A percentile compares a stretch with the other conserved stretches of the same genome.
phyloP scores from a whole-genome alignment of 164 flowering plant genomes.

The Sedum album region DNA sequence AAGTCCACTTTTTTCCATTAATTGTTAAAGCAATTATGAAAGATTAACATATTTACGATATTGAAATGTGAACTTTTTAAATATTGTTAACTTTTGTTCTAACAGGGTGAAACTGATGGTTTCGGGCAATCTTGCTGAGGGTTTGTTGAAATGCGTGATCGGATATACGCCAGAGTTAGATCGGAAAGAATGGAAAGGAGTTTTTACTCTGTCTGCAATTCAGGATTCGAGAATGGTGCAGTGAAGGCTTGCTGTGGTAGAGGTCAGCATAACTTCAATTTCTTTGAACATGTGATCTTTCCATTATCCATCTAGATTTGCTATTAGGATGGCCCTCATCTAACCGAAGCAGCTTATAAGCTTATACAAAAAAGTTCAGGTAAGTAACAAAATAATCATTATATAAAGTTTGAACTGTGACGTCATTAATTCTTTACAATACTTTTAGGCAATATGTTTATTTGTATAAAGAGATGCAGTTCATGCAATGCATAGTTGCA shows the following conservation, averaged over 20 bases:
- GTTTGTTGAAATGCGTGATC: no score
- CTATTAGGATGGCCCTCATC: constrained; percentile 62
- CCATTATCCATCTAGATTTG: constrained; percentile 25
- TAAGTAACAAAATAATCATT: background rate
- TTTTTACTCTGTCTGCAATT: constrained; percentile 6
- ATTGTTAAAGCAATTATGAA: constrained; percentile 28
- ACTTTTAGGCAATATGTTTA: no score
- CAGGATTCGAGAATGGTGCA: constrained; percentile 38
- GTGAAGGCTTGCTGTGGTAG: constrained; percentile 60
- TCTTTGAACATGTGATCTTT: constrained; percentile 43
- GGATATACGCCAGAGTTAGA: no score
- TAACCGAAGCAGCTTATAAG: constrained; percentile 47
- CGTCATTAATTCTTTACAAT: no score
- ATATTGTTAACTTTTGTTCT: no score
- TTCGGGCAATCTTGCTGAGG: constrained; percentile 51
- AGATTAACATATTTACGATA: constrained; percentile 22
- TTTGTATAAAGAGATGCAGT: no score
- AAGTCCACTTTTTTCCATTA: constrained; percentile 23
- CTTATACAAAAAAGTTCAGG: constrained; percentile 8
- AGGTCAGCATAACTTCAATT: constrained; percentile 50
- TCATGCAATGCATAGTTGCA: no score
- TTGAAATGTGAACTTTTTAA: no score
- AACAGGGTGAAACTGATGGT: constrained; percentile 42
- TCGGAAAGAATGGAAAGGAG: no score
- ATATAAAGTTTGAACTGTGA: background rate